phyloP scores from a whole-genome alignment of 768 basidiomycete species.

The Mycena belliarum region DNA sequence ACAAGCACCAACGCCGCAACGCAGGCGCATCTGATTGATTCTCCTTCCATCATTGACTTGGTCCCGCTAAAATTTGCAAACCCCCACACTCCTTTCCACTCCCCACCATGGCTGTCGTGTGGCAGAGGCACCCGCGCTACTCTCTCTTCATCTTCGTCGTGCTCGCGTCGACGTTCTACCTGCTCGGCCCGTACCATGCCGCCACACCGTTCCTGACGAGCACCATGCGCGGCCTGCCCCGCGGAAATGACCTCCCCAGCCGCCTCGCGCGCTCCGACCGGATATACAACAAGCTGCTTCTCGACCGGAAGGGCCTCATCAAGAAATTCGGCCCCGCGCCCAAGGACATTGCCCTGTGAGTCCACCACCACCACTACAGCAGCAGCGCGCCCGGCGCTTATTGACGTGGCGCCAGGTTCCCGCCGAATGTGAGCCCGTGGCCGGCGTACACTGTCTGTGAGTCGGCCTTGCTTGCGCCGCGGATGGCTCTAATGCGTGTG shows the following conservation, averaged over 20 bases:
- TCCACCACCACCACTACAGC: constrained; percentile 8
- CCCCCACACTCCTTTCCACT: no score
- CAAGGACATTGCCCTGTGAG: constrained; percentile 49
- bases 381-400: no score
- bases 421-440: constrained; percentile 52
- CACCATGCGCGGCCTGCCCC: constrained; percentile 9
- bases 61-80: no score
- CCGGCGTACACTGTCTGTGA: constrained; percentile 59
- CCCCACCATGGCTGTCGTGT: constrained; percentile 25
- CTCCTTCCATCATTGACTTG: no score
- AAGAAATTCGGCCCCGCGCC: constrained; percentile 54
- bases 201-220: constrained; percentile 17
- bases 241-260: constrained; percentile 36
- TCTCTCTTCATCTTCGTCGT: constrained; percentile 42
- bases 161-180: constrained; percentile 46
- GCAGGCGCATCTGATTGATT: no score
- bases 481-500: not conserved
- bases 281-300: constrained; percentile 46
- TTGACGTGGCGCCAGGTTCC: constrained; percentile 42
- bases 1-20: no score
- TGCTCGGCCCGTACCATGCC: constrained; percentile 42
- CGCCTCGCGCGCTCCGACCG: constrained; percentile 44
- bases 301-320: constrained; percentile 48
- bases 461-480: constrained; percentile 21
- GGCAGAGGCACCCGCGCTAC: constrained; percentile 55